Evolutionary conservation across 1,139 yeast species (phyloP).

Genomic region (Geotrichum fermentans): DNA sequence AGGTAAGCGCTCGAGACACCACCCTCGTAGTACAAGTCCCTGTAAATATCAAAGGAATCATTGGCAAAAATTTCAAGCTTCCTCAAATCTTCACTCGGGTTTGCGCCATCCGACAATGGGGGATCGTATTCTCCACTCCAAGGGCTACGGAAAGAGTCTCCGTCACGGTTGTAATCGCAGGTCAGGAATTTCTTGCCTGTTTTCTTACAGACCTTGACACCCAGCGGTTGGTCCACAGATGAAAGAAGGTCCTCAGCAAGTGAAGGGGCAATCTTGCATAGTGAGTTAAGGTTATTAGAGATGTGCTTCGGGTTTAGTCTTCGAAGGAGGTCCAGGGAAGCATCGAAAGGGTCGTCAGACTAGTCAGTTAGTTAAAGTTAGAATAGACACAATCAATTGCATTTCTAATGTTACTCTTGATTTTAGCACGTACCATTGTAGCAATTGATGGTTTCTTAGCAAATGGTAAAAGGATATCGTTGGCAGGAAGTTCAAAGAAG

Average conservation of each 20-base stretch:
- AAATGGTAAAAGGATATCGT: too few relatives aligned
- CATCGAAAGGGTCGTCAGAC: conserved; percentile 70
- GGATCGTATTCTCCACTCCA: conserved; percentile 84
- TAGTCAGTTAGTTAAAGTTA: conserved; percentile 16
- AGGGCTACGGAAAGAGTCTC: conserved; percentile 88
- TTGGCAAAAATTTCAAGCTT: conserved; percentile 76
- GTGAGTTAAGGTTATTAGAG: conserved; percentile 53
- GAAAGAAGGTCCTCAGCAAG: conserved; percentile 83
- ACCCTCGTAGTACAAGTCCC: conserved; percentile 93
- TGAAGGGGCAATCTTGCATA: conserved; percentile 75
- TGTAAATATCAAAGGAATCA: conserved; percentile 85
- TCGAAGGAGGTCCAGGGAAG: conserved; percentile 80
- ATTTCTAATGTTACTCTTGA: too few relatives aligned
- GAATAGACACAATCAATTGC: too few relatives aligned
- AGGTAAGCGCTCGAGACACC: conserved; percentile 85
- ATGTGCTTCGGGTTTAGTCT: conserved; percentile 77
- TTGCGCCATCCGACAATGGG: conserved; percentile 57
- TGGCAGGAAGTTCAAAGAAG: neutral
- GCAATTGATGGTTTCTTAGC: neutral
- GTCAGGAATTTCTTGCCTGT: conserved; percentile 68
- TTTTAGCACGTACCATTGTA: conserved; percentile 1
- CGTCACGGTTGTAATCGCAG: conserved; percentile 94
- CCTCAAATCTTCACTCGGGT: conserved; percentile 64
- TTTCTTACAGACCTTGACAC: conserved; percentile 50
- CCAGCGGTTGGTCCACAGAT: conserved; percentile 82